These are phyloP conservation scores for Thermomyces lanuginosus DNA, from an alignment of 2,329 filamentous ascomycete species.

Conservation along the genomic window DNA sequence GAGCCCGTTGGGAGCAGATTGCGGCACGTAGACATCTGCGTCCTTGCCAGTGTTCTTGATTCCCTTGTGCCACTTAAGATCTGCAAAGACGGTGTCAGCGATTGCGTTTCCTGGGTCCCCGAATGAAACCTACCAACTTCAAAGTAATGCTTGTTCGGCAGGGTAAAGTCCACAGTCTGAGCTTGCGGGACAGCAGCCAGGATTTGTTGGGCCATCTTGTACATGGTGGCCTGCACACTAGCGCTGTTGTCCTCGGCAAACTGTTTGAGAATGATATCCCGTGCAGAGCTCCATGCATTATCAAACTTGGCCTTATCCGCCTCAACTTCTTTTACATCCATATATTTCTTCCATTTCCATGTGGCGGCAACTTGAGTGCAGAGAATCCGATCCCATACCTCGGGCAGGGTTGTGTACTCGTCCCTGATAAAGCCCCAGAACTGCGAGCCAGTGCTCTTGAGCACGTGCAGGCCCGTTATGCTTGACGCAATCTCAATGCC, in stretches of 20 bases:
- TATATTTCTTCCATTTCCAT: conserved; percentile 72
- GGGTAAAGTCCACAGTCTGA: conserved; percentile 57
- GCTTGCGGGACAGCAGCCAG: conserved; percentile 57
- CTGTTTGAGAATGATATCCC: conserved; percentile 71
- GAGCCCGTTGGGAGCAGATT: conserved; percentile 82
- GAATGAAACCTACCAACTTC: conserved; percentile 46
- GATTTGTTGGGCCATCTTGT: conserved; percentile 90
- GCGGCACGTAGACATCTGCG: conserved; percentile 87
- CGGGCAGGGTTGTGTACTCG: conserved; percentile 77
- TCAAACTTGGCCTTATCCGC: conserved; percentile 53
- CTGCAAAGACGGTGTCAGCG: conserved; percentile 30
- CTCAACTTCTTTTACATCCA: conserved; percentile 50
- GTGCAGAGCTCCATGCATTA: conserved; percentile 58
- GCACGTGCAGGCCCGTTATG: conserved; percentile 66
- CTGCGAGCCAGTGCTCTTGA: conserved; percentile 91
- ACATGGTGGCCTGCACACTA: conserved; percentile 95
- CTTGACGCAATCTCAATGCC: conserved; percentile 63
- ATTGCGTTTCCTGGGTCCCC: too few species aligned
- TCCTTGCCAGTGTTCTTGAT: conserved; percentile 90
- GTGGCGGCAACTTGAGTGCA: conserved; percentile 78
- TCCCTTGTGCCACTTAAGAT: conserved; percentile 92
- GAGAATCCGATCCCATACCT: conserved; percentile 89
- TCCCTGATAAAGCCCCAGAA: conserved; percentile 91
- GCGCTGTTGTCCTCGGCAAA: conserved; percentile 85
- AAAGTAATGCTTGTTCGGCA: conserved; percentile 99